Percentiles rank a stretch among this genome's conserved stretches.
These are phyloP conservation scores for Lignosus rhinocerotis DNA, from an alignment of 1,284 basidiomycete species.

Conservation along the genomic window DNA sequence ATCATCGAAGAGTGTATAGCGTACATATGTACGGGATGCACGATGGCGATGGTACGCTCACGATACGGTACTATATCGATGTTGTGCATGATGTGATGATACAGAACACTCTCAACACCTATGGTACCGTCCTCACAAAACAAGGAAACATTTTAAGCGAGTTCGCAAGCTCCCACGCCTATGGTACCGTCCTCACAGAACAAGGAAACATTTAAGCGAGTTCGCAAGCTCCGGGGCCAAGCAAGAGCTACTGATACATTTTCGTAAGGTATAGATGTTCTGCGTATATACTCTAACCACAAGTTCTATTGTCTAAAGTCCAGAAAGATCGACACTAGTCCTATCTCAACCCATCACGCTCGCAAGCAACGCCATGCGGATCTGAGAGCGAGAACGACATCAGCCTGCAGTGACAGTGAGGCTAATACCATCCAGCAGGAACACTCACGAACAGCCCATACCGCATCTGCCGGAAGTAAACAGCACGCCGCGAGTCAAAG, in stretches of 20 bases:
- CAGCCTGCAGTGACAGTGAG: neutral
- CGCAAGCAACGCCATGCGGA: neutral
- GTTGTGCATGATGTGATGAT: too few species aligned
- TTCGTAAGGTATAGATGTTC: neutral
- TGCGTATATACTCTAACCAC: neutral
- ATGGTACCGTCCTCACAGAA: too few species aligned
- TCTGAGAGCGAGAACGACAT: neutral
- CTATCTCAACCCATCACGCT: neutral
- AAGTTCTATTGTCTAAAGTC: neutral
- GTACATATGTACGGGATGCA: too few species aligned
- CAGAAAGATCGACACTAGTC: neutral
- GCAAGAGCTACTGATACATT: neutral
- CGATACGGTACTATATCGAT: too few species aligned
- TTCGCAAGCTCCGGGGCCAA: too few species aligned
- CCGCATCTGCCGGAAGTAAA: constrained; percentile 99
- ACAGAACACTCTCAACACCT: too few species aligned
- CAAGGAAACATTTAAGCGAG: neutral
- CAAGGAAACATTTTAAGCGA: neutral
- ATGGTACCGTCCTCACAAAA: too few species aligned
- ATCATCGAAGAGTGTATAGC: too few species aligned
- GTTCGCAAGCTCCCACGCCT: too few species aligned
- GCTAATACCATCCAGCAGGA: neutral
- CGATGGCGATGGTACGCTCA: too few species aligned
- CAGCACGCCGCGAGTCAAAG: constrained; percentile 91
- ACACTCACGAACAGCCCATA: constrained; percentile 91